These are phyloP conservation scores for Pseudogymnoascus sp. DNA, from an alignment of 2,329 filamentous ascomycete species.

Conservation along the genomic window DNA sequence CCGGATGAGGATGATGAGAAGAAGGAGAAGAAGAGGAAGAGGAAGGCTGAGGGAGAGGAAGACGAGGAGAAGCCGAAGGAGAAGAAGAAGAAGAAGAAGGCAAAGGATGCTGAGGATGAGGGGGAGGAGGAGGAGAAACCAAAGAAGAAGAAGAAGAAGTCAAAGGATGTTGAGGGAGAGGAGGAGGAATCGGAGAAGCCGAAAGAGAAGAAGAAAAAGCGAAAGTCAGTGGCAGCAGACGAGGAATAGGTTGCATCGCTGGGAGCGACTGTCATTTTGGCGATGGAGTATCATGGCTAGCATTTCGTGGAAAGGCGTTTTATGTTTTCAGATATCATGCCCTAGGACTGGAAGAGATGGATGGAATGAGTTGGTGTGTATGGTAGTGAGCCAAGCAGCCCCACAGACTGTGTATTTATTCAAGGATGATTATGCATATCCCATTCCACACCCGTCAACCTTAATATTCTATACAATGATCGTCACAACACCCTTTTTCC, in stretches of 20 bases:
- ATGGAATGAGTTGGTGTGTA: neutral
- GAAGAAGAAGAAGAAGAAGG: constrained; percentile 12
- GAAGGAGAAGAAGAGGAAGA: constrained; percentile 45
- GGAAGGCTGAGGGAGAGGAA: constrained; percentile 19
- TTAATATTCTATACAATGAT: neutral
- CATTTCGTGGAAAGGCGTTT: constrained; percentile 2
- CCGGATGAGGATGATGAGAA: constrained; percentile 62
- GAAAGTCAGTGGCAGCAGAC: constrained; percentile 16
- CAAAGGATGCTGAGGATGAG: constrained; percentile 15
- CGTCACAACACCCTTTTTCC: neutral
- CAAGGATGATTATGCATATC: neutral
- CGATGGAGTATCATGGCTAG: constrained; percentile 8
- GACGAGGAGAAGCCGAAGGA: constrained; percentile 14
- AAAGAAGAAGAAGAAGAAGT: constrained; percentile 40
- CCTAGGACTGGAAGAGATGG: neutral
- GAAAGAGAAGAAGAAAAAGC: constrained; percentile 12
- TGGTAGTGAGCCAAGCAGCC: neutral
- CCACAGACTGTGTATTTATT: neutral
- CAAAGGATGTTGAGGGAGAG: constrained; percentile 18
- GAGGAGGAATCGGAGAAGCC: constrained; percentile 11
- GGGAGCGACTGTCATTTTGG: constrained; percentile 7
- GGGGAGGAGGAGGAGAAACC: constrained; percentile 31
- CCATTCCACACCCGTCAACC: neutral
- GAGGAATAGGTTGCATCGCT: constrained; percentile 16
- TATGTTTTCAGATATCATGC: constrained; percentile 9